Evolutionary conservation across 2,329 filamentous ascomycete species (phyloP).

Genomic region (Penicillium oxalicum): DNA sequence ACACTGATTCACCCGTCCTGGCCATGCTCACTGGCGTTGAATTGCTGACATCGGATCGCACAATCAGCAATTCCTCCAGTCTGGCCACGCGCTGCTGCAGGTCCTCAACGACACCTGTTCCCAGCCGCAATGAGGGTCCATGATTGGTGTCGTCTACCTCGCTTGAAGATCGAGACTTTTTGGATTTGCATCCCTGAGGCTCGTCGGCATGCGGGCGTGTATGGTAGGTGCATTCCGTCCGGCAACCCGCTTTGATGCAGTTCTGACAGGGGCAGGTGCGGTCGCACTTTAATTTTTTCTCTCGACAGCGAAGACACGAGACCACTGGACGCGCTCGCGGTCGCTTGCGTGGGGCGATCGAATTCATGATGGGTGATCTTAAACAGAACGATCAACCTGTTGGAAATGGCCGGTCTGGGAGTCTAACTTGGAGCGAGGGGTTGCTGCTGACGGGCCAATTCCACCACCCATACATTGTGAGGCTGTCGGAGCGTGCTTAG

Average conservation of each 20-base stretch:
- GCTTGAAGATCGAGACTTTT: constrained; percentile 3
- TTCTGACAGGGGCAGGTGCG: constrained; percentile 19
- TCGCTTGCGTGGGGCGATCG: constrained; percentile 12
- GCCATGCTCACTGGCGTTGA: background rate
- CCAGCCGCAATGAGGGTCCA: background rate
- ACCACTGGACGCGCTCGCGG: constrained; percentile 20
- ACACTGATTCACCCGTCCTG: constrained; percentile 5
- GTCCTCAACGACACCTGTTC: constrained; percentile 17
- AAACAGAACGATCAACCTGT: background rate
- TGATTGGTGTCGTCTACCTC: background rate
- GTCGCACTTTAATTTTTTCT: constrained; percentile 25
- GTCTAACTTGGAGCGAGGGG: background rate
- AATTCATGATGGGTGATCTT: constrained; percentile 2
- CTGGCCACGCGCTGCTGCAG: constrained; percentile 17
- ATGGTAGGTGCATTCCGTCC: constrained; percentile 13
- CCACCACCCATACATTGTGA: background rate
- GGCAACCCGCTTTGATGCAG: constrained; percentile 16
- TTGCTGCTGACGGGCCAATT: background rate
- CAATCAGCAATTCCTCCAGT: constrained; percentile 14
- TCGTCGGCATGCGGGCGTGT: constrained; percentile 5
- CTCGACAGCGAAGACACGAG: constrained; percentile 21
- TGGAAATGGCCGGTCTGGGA: no score
- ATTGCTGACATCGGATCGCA: background rate
- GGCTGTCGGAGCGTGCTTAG: background rate
- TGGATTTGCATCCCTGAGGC: constrained; percentile 2